phyloP scores from a whole-genome alignment of 441 rosid genomes.

The Euphorbia schlechtendalii region DNA sequence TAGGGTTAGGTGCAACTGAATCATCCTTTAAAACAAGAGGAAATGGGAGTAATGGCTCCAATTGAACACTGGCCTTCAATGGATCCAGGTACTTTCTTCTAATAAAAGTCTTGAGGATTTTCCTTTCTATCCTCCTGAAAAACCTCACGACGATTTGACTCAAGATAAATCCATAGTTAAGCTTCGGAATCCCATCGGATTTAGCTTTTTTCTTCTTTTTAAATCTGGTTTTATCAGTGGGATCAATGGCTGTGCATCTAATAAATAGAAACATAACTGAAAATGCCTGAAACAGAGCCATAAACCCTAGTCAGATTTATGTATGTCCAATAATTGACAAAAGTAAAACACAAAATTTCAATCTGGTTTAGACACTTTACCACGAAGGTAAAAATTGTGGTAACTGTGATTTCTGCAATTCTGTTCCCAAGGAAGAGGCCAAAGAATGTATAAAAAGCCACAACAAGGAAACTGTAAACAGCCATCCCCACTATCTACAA shows the following conservation, averaged over 20 bases:
- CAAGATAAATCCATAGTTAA: slow-evolving; percentile 64
- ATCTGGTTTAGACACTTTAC: slow-evolving; percentile 31
- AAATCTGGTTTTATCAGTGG: slow-evolving; percentile 71
- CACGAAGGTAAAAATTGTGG: slow-evolving; percentile 54
- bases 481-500: slow-evolving; percentile 82
- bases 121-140: slow-evolving; percentile 72
- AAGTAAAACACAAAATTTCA: background rate
- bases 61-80: slow-evolving; percentile 44
- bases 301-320: slow-evolving; percentile 2
- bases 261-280: slow-evolving; percentile 65
- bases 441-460: slow-evolving; percentile 63
- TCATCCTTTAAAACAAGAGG: slow-evolving; percentile 75
- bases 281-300: slow-evolving; percentile 43
- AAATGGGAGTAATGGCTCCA: slow-evolving; percentile 83
- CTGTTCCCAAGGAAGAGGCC: slow-evolving; percentile 78
- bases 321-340: background rate
- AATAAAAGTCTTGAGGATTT: slow-evolving; percentile 67
- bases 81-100: slow-evolving; percentile 88
- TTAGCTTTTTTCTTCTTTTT: slow-evolving; percentile 52
- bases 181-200: slow-evolving; percentile 42
- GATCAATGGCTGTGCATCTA: slow-evolving; percentile 82
- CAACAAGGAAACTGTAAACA: slow-evolving; percentile 56
- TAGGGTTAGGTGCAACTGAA: slow-evolving; percentile 58
- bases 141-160: slow-evolving; percentile 69
- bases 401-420: slow-evolving; percentile 58